Evolutionary conservation across 1,284 basidiomycete species (phyloP).

Genomic region (Ustilago nuda): DNA sequence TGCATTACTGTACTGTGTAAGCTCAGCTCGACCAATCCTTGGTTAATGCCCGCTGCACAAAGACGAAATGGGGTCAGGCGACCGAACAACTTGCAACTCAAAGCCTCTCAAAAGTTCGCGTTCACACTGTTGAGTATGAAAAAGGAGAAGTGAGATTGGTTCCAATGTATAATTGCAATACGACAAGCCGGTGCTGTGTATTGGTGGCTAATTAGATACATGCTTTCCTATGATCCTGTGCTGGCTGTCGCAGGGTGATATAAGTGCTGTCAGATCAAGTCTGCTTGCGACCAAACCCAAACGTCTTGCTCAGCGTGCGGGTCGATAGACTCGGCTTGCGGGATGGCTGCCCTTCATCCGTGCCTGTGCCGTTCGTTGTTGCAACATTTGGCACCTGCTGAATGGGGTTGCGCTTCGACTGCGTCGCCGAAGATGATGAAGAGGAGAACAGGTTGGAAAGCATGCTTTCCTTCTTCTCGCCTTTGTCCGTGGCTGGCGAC

Average conservation of each 20-base stretch:
- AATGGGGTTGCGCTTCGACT: constrained; percentile 44
- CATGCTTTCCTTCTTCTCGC: constrained; percentile 43
- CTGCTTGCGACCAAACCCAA: constrained; percentile 48
- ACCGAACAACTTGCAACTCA: neutral
- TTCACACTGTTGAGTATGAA: neutral
- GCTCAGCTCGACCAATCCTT: neutral
- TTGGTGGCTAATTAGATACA: neutral
- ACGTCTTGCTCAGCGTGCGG: constrained; percentile 45
- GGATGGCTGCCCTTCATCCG: constrained; percentile 22
- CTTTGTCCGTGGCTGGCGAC: constrained; percentile 28
- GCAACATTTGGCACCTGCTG: constrained; percentile 17
- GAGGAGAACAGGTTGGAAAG: constrained; percentile 40
- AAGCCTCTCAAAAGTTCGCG: no score
- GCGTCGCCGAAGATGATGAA: constrained; percentile 13
- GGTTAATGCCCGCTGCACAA: neutral
- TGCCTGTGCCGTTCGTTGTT: constrained; percentile 5
- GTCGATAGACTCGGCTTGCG: constrained; percentile 45
- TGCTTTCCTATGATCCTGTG: constrained; percentile 4
- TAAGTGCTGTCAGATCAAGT: constrained; percentile 2
- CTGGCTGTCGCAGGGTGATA: neutral
- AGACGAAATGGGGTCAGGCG: neutral
- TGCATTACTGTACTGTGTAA: constrained; percentile 4
- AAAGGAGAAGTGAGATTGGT: neutral
- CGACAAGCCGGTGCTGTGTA: neutral
- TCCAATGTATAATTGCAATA: constrained; percentile 1